These are phyloP conservation scores for Sedum album DNA, from an alignment of 164 flowering plant species.

Conservation along the genomic window DNA sequence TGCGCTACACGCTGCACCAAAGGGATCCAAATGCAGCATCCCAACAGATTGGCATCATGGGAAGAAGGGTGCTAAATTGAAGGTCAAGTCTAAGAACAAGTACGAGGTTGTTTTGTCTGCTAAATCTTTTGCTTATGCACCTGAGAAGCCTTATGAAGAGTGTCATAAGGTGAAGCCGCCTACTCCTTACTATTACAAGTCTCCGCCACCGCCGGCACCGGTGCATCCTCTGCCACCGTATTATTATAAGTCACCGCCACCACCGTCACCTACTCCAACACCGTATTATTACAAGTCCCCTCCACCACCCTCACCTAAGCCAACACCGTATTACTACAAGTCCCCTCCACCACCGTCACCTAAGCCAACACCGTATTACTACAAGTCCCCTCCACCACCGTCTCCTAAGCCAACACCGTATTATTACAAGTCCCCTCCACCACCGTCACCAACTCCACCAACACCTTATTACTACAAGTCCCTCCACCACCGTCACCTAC, in stretches of 20 bases:
- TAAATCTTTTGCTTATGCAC: conserved; percentile 62
- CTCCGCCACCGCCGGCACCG: conserved; percentile 10
- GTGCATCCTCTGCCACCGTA: conserved; percentile 14
- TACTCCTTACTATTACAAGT: conserved; percentile 12
- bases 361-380: conserved; percentile 7
- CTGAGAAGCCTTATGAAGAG: conserved; percentile 51
- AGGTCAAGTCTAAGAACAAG: conserved; percentile 46
- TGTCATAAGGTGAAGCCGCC: conserved; percentile 31
- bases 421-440: conserved; percentile 10
- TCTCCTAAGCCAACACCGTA: background rate
- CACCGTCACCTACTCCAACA: conserved; percentile 10
- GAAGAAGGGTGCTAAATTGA: conserved; percentile 35
- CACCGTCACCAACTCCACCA: background rate
- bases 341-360: conserved; percentile 16
- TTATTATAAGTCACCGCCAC: conserved; percentile 28
- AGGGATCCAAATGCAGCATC: conserved; percentile 54
- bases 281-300: conserved; percentile 17
- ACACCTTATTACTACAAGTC: conserved; percentile 10
- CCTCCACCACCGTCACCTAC: background rate
- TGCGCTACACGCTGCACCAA: conserved; percentile 49
- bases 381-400: conserved; percentile 13
- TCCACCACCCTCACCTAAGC: conserved; percentile 22
- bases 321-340: conserved; percentile 13
- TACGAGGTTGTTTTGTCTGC: conserved; percentile 49
- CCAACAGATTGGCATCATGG: conserved; percentile 48